phyloP scores from a whole-genome alignment of 495 filamentous ascomycete species.

The Apodospora peruviana region DNA sequence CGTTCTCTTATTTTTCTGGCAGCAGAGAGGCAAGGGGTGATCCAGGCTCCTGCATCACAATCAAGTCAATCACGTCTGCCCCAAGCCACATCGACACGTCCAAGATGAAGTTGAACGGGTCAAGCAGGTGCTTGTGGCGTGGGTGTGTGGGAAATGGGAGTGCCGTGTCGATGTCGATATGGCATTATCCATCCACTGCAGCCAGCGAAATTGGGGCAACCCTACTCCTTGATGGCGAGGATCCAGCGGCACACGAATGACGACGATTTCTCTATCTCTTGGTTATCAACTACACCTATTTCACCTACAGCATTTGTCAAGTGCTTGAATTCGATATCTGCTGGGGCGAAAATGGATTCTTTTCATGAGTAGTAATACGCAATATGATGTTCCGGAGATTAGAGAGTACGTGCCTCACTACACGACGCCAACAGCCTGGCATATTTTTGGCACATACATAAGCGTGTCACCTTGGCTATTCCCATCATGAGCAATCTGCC shows the following conservation, averaged over 20 bases:
- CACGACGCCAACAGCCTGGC: no score
- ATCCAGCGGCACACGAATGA: not conserved
- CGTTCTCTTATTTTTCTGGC: not conserved
- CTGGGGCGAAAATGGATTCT: no score
- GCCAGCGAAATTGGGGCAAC: not conserved
- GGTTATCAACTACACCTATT: not conserved
- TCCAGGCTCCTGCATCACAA: not conserved
- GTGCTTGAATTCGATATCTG: no score
- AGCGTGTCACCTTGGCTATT: no score
- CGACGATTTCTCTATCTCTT: not conserved
- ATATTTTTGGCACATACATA: no score
- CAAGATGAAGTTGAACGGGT: not conserved
- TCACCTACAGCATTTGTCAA: no score
- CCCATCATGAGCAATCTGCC: no score
- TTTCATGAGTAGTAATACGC: no score
- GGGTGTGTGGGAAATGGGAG: not conserved
- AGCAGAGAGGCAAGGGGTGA: not conserved
- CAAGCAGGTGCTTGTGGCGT: not conserved
- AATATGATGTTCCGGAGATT: no score
- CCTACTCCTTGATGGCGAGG: not conserved
- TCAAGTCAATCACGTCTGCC: not conserved
- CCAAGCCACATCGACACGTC: not conserved
- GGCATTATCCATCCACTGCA: not conserved
- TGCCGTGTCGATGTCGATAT: not conserved
- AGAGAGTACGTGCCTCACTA: no score